Base-by-base conservation (phyloP, 169 alveolate genomes). In the Babesia bigemina region DNA sequence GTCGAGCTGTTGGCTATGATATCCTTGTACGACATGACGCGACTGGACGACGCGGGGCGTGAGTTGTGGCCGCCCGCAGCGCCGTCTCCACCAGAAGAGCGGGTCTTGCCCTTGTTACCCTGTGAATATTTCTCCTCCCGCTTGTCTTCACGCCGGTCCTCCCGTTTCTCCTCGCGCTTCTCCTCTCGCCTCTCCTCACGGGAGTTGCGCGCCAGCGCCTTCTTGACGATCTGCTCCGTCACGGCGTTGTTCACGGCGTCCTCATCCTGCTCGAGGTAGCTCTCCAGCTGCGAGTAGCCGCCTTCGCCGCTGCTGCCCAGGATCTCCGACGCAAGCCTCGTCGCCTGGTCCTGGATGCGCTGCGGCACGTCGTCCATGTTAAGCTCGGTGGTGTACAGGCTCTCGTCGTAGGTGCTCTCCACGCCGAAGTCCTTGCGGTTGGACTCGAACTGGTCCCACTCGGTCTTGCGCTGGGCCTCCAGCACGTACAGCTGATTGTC, bases 381-480 rank as follows among this genome's bases (percentile, higher is more conserved):
- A 39, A 89, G 75, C 36, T 86, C 75, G 28, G 93, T 89, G 39
- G 93, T 89, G 79, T 89, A 89, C 33, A 89, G 52, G 49, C 86
- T 87, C 69, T 89, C 93, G 67, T 89, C 86, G 67, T 84, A 89
- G 62, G 85, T 73, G n/a, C 69, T 45, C 44, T 62, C 79, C 19
- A 79, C 63, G 36, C 87, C 87, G 49, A 65, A 79, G 19, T 26
- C 84, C 45, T 59, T 79, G 19, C 76, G 44, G 72, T 79, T 79
- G 22, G 83, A 53, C 62, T 79, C 87, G 36, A 79, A 79, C 28
- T 79, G 87, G 66, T 79, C 87, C 87, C 87, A 79, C 33, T 59
- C 82, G 17, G 71, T 59, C 39, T 52, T 48, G 36, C 63, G 49
- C 39, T 33, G 29, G 19, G 45, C 48, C 4, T 70, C 87, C 26